Evolutionary conservation across 805 yeast species (phyloP), one percentile per base, ranked within the genome.

Genomic region (Kregervanrija delftensis): DNA sequence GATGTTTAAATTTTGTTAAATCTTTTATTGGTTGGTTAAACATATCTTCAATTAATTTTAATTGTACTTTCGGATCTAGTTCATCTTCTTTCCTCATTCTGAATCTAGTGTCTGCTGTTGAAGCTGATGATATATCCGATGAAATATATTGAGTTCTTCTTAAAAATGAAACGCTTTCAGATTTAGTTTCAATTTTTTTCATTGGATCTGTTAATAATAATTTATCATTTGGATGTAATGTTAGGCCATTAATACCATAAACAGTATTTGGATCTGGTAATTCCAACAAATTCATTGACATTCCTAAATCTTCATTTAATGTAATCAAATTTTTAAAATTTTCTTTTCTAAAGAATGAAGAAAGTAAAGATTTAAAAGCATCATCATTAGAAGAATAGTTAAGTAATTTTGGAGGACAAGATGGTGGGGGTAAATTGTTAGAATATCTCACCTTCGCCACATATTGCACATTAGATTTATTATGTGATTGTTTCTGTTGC

Each of bases 61-160:
- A 64, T 65, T 82, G 90, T 1, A 76, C 61, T 39, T 76, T 83
- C 11, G 91, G 78, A 55, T 81, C 83, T 35, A 69, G 64, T 8
- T 57, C 65, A 37, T 65, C 61, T 47, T 61, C 66, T 51, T 63
- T 62, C 43, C 57, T 58, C 32, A 50, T 32, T n/a, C 51, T 51
- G n/a, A 56, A 38, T 42, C 49, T 51, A 46, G 46, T 53, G 34
- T 50, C 55, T 11, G 57, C 52, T 30, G 53, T 51, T 12, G 55
- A 56, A 14, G 45, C 54, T 4, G 51, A 51, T 3, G 59, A 50
- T 22, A 37, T 41, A 42, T 78, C 81, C 33, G 85, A 79, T 10
- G 95, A 77, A 47, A 88, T 84, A 61, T 91, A 91, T 60, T 93
- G 98, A 0, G 99, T 91, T 68, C 98, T 81, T 68, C 97, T 81